phyloP scores from a whole-genome alignment of 2,329 filamentous ascomycete species.

The Neonectria sp. region DNA sequence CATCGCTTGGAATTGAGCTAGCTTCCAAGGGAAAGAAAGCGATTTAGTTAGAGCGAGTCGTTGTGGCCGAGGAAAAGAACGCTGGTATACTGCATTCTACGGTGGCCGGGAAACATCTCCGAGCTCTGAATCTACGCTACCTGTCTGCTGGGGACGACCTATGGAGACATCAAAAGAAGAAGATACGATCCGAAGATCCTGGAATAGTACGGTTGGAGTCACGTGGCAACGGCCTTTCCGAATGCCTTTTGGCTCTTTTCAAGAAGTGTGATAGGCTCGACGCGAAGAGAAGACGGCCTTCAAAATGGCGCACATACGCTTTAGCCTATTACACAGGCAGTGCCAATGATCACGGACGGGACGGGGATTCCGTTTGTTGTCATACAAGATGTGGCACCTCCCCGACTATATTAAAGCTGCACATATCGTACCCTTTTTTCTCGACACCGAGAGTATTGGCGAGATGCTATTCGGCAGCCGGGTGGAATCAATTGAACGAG shows the following conservation, averaged over 20 bases:
- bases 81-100: neutral
- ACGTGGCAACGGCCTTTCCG: neutral
- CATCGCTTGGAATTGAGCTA: neutral
- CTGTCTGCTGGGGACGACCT: neutral
- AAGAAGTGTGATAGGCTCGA: neutral
- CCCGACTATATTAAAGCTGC: neutral
- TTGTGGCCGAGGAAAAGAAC: neutral
- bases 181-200: neutral
- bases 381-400: neutral
- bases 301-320: neutral
- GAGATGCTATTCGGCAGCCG: conserved; percentile 11
- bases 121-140: neutral
- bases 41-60: neutral
- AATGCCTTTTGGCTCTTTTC: neutral
- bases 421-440: conserved; percentile 2
- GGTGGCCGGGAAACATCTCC: neutral
- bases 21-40: neutral
- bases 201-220: neutral
- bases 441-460: neutral
- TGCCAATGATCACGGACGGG: neutral
- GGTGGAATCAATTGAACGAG: neutral
- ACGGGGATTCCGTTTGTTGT: neutral
- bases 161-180: neutral
- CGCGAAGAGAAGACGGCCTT: neutral
- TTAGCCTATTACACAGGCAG: neutral